Evolutionary conservation across 108 stramenopile genomes (phyloP), one percentile per base, ranked within the genome.

Genomic region (Thalassiosira profunda): DNA sequence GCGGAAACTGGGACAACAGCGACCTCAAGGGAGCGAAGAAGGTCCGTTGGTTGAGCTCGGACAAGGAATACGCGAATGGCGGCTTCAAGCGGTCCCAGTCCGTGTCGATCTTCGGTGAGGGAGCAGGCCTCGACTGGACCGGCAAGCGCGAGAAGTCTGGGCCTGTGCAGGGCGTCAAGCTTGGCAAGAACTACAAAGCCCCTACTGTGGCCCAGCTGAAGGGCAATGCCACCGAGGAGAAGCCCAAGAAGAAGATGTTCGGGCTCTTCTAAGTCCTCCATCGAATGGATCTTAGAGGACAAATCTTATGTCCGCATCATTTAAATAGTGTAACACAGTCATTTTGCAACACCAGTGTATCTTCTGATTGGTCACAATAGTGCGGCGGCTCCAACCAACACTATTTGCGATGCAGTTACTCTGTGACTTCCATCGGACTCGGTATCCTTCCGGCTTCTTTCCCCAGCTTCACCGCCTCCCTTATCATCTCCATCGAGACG

Each of bases 111-210:
- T 86, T 93, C 36, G 92, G 92, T 5, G 60, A 67, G 3, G 92
- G 92, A 30, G 55, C 67, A n/a, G 92, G 92, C 12, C 59, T 93
- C 11, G 87, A 93, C 54, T 93, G 92, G 92, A 87, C 92, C 34
- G 92, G 92, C 20, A 64, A 47, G n/a, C 58, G 68, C 35, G 67
- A 60, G 0, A 46, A 33, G 20, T 48, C 61, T 4, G 74, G 74
- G 12, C 79, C 79, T 1, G 30, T 25, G 0, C 9, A 43, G 8
- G 59, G 59, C 17, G 57, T 75, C 26, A 90, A 87, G 70, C 85
- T 86, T 45, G 56, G 21, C 1, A 87, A 86, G 72, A 89, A 91
- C 63, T 94, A 94, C 85, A 91, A 90, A 64, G 69, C 92, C 8
- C 92, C 92, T 8, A 94, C 73, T 49, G 71, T 94, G 12, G 59